These are phyloP conservation scores for Candida patagonica DNA, from an alignment of 805 yeast genomes.

Conservation along the genomic window DNA sequence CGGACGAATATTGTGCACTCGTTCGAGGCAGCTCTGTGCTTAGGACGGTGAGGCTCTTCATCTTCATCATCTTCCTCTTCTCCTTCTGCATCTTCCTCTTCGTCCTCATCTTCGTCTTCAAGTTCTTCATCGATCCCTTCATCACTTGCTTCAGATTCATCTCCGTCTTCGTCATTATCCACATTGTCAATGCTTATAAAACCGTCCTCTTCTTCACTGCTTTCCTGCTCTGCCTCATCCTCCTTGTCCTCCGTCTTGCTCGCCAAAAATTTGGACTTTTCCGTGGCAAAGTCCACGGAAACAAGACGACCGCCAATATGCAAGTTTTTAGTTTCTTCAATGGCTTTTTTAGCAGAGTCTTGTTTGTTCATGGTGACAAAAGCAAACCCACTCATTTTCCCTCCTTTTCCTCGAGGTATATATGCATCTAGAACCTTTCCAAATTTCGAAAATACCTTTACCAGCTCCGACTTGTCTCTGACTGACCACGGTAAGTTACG, in stretches of 20 bases:
- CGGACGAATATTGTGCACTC: slow-evolving; percentile 67
- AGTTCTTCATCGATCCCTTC: slow-evolving; percentile 33
- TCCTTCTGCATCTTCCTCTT: slow-evolving; percentile 31
- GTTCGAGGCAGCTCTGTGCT: slow-evolving; percentile 26
- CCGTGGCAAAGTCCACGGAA: slow-evolving; percentile 89
- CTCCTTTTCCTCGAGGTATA: slow-evolving; percentile 81
- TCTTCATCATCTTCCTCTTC: slow-evolving; percentile 29
- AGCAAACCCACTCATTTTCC: slow-evolving; percentile 90
- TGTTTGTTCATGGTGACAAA: slow-evolving; percentile 83
- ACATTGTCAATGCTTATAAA: no score
- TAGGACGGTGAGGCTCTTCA: slow-evolving; percentile 19
- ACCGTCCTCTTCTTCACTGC: slow-evolving; percentile 34
- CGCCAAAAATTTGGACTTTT: slow-evolving; percentile 74
- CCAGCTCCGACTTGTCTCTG: slow-evolving; percentile 63
- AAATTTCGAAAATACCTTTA: slow-evolving; percentile 58
- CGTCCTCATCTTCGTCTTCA: slow-evolving; percentile 32
- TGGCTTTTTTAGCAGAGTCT: slow-evolving; percentile 69
- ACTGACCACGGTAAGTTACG: slow-evolving; percentile 96
- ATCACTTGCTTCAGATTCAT: slow-evolving; percentile 31
- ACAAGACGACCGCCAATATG: slow-evolving; percentile 85
- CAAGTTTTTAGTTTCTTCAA: slow-evolving; percentile 63
- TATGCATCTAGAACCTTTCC: slow-evolving; percentile 85
- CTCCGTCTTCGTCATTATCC: slow-evolving; percentile 31
- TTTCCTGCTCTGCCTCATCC: slow-evolving; percentile 30
- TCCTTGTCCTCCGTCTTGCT: slow-evolving; percentile 26